phyloP scores from a whole-genome alignment of 164 flowering plant genomes.

The Berberis vulgaris region DNA sequence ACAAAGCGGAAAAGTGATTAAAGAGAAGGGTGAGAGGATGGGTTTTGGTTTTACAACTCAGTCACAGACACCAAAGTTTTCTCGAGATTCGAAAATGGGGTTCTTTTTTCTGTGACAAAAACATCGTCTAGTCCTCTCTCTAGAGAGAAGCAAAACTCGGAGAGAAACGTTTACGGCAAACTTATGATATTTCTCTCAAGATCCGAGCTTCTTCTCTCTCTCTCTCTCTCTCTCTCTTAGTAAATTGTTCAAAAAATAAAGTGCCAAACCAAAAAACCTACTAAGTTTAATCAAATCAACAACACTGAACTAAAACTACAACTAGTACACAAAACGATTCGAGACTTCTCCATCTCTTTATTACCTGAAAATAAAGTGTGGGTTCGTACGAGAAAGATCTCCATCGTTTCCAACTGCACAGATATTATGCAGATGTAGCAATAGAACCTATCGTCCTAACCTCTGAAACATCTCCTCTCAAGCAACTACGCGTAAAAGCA shows the following conservation, averaged over 20 bases:
- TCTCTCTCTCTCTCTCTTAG: background rate
- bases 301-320: no score
- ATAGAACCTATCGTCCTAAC: conserved; percentile 7
- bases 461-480: conserved; percentile 9
- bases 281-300: no score
- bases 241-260: no score
- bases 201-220: conserved; percentile 7
- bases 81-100: no score
- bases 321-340: no score
- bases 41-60: no score
- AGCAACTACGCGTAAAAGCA: background rate
- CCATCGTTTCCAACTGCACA: background rate
- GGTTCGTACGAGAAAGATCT: background rate
- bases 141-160: background rate
- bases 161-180: conserved; percentile 4
- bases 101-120: no score
- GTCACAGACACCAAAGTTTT: no score
- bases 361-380: background rate
- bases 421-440: background rate
- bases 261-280: no score
- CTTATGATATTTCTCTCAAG: conserved; percentile 3
- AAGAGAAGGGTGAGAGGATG: no score
- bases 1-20: background rate
- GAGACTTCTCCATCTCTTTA: background rate
- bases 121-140: no score